Conservation (phyloP, 1,284 basidiomycete genomes). For the Ceratobasidium sp. region DNA sequence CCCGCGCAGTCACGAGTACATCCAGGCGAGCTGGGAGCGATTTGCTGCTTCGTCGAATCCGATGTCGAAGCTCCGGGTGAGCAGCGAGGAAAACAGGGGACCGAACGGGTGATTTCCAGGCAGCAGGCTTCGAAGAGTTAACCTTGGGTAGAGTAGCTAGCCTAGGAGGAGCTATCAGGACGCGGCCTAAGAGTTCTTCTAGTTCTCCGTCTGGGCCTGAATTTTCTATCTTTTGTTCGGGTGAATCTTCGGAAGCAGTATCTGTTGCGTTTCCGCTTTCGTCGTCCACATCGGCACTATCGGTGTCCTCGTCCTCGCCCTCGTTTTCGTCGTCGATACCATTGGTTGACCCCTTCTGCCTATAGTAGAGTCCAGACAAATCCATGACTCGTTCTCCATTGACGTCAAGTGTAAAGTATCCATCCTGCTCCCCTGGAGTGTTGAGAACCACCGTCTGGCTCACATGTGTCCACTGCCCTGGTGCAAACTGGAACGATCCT, state of each 20-base stretch:
- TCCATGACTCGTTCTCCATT: constrained; percentile 54
- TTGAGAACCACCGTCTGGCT: constrained; percentile 48
- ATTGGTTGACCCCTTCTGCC: constrained; percentile 46
- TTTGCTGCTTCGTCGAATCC: neutral
- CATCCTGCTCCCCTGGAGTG: constrained; percentile 55
- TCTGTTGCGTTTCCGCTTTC: too few relatives aligned
- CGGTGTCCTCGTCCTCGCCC: constrained; percentile 35
- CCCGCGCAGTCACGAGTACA: constrained; percentile 1
- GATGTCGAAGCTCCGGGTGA: constrained; percentile 4
- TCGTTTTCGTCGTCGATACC: constrained; percentile 37
- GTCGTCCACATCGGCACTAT: neutral
- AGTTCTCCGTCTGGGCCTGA: neutral
- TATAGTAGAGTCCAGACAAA: constrained; percentile 65
- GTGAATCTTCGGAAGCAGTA: too few relatives aligned
- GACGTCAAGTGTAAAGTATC: constrained; percentile 58
- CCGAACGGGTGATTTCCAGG: constrained; percentile 20
- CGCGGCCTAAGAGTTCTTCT: neutral
- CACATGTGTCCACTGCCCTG: constrained; percentile 48
- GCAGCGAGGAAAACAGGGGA: constrained; percentile 23
- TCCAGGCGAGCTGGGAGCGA: constrained; percentile 2
- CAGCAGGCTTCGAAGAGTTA: neutral
- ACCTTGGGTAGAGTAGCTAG: neutral
- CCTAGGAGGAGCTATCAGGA: neutral
- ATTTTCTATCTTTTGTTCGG: neutral
- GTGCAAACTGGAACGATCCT: constrained; percentile 53